phyloP scores from a whole-genome alignment of 106 monocot genomes.

The Iris macrosiphon region DNA sequence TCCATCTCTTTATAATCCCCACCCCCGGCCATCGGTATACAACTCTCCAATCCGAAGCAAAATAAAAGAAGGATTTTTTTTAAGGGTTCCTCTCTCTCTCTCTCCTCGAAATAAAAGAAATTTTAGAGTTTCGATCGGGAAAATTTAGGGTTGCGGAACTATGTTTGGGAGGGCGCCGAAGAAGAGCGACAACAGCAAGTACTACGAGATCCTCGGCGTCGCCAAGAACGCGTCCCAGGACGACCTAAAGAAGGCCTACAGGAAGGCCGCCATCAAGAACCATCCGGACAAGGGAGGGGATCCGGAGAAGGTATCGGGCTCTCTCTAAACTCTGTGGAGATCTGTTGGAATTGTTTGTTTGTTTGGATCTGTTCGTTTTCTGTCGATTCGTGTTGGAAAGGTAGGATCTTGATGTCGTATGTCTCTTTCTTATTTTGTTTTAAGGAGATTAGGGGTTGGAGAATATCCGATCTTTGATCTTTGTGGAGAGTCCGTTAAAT shows the following conservation, averaged over 20 bases:
- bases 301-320: conserved; percentile 97
- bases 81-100: background rate
- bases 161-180: conserved; percentile 79
- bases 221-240: conserved; percentile 81
- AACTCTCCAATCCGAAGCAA: background rate
- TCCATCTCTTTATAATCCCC: background rate
- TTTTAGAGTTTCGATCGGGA: background rate
- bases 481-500: no score
- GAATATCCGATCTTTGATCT: no score
- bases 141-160: background rate
- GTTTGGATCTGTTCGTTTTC: no score
- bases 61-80: no score
- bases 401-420: no score
- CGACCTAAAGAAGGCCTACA: conserved; percentile 91
- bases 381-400: no score
- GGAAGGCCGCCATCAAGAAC: conserved; percentile 97
- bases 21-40: background rate
- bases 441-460: no score
- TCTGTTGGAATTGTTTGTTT: no score
- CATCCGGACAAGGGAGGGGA: conserved; percentile 97
- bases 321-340: no score
- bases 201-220: conserved; percentile 91
- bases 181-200: conserved; percentile 76
- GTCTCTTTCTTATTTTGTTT: no score
- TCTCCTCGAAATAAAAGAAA: background rate